These are phyloP conservation scores for Hibiscus trionum DNA, from an alignment of 345 rosid species.

Conservation along the genomic window DNA sequence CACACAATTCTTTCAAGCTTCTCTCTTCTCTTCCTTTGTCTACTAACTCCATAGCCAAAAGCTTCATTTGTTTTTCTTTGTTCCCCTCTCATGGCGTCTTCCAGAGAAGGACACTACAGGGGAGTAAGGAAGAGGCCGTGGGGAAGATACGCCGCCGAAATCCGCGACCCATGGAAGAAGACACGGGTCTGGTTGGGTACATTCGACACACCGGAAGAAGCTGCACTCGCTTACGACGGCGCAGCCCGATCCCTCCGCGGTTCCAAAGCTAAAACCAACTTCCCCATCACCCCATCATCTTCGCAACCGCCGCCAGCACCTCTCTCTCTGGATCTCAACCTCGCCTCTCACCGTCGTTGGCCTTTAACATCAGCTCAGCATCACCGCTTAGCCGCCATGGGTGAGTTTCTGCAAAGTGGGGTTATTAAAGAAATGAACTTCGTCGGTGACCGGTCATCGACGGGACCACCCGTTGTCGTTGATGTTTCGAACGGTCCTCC, in stretches of 20 bases:
- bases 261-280: constrained; percentile 82
- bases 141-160: constrained; percentile 97
- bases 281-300: constrained; percentile 40
- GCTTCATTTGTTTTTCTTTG: not conserved
- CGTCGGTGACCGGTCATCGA: constrained; percentile 11
- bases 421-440: constrained; percentile 39
- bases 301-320: constrained; percentile 11
- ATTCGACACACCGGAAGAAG: constrained; percentile 94
- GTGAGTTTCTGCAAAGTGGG: constrained; percentile 54
- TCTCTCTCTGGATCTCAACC: constrained; percentile 61
- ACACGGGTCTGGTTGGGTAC: constrained; percentile 94
- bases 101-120: constrained; percentile 76
- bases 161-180: constrained; percentile 96
- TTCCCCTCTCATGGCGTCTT: constrained; percentile 36
- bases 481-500: constrained; percentile 8
- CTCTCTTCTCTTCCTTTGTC: not conserved
- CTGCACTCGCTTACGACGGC: constrained; percentile 91
- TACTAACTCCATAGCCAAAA: not conserved
- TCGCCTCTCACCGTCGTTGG: constrained; percentile 35
- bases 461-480: constrained; percentile 1
- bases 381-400: constrained; percentile 31
- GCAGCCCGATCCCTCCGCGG: constrained; percentile 94
- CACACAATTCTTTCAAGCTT: not conserved
- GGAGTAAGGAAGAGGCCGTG: constrained; percentile 96
- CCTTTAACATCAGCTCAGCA: constrained; percentile 12